Percentiles rank a stretch among this genome's conserved stretches.
phyloP scores from a whole-genome alignment of 1,284 basidiomycete genomes.

The Melampsora americana region DNA sequence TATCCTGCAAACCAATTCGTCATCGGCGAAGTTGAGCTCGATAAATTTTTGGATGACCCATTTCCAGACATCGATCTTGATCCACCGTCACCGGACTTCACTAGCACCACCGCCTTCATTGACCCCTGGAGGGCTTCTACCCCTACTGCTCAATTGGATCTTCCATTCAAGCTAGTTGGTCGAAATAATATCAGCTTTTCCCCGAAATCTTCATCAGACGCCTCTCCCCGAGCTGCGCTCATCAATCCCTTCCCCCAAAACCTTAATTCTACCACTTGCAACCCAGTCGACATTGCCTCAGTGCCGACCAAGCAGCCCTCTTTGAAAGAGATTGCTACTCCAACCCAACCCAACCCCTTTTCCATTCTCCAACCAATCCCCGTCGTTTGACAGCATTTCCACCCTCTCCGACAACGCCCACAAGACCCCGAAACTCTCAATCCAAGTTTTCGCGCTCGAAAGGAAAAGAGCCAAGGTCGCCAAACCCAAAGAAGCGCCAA shows the following conservation, averaged over 20 bases:
- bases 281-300: neutral
- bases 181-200: neutral
- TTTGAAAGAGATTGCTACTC: neutral
- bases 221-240: neutral
- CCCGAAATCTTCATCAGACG: neutral
- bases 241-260: neutral
- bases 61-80: conserved; percentile 5
- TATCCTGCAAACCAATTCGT: neutral
- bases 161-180: neutral
- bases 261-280: neutral
- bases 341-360: neutral
- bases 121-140: conserved; percentile 3
- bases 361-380: neutral
- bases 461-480: neutral
- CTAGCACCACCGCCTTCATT: conserved; percentile 4
- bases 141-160: conserved; percentile 3
- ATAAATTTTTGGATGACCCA: neutral
- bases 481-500: neutral
- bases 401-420: neutral
- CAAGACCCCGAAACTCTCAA: neutral
- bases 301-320: neutral
- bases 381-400: neutral
- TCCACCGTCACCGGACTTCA: neutral
- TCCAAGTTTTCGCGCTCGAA: neutral
- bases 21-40: neutral